Evolutionary conservation across 2,329 filamentous ascomycete genomes (phyloP).

Genomic region (Aureobasidium pullulans): DNA sequence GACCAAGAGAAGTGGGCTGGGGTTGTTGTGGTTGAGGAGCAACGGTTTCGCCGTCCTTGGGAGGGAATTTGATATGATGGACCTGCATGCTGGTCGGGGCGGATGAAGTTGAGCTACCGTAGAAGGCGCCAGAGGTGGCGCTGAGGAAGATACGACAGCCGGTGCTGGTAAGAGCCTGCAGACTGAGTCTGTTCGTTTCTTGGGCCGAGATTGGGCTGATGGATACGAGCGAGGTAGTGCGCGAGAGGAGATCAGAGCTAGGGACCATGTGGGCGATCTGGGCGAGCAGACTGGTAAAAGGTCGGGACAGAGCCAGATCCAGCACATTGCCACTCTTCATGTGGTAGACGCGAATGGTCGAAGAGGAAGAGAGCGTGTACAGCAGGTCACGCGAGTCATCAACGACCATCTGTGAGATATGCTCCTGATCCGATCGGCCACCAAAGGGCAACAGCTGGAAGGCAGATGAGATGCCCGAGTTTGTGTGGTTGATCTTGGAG

Average conservation of each 20-base stretch:
- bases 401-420: constrained; percentile 70
- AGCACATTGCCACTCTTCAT: constrained; percentile 57
- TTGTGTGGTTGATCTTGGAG: constrained; percentile 81
- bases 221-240: constrained; percentile 64
- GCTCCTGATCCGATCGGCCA: constrained; percentile 37
- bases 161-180: constrained; percentile 84
- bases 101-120: constrained; percentile 50
- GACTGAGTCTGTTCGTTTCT: constrained; percentile 74
- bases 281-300: constrained; percentile 47
- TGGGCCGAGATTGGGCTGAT: constrained; percentile 75
- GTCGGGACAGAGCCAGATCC: constrained; percentile 49
- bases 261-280: constrained; percentile 80
- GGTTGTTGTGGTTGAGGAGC: constrained; percentile 15
- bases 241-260: constrained; percentile 61
- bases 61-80: constrained; percentile 93
- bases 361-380: constrained; percentile 82
- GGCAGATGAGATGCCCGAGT: constrained; percentile 55
- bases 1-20: constrained; percentile 9
- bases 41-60: constrained; percentile 34
- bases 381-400: constrained; percentile 84
- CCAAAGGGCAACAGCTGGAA: constrained; percentile 46
- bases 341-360: constrained; percentile 86
- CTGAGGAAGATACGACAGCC: constrained; percentile 90
- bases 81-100: constrained; percentile 91
- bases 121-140: constrained; percentile 70